phyloP scores from a whole-genome alignment of 2,329 filamentous ascomycete genomes.

The Verticillium albo-atrum region DNA sequence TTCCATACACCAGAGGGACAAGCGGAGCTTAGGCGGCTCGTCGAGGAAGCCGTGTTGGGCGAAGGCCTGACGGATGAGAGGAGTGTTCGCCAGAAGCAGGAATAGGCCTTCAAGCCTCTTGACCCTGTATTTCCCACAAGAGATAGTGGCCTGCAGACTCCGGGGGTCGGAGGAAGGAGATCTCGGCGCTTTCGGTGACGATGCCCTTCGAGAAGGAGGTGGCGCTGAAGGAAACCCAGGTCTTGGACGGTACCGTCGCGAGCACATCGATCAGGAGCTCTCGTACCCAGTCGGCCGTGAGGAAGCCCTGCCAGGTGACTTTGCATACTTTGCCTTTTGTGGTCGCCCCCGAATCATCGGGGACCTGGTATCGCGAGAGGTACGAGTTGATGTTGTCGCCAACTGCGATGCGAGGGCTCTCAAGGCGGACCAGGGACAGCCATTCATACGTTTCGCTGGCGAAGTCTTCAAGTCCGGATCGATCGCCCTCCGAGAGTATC shows the following conservation, averaged over 20 bases:
- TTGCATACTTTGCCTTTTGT: slow-evolving; percentile 36
- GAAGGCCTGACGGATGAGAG: slow-evolving; percentile 60
- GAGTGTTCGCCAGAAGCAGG: slow-evolving; percentile 58
- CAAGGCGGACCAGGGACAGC: slow-evolving; percentile 62
- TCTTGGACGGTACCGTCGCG: slow-evolving; percentile 32
- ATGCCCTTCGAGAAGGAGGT: slow-evolving; percentile 45
- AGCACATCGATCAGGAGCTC: slow-evolving; percentile 42
- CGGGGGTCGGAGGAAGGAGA: slow-evolving; percentile 49
- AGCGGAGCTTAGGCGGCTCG: slow-evolving; percentile 68
- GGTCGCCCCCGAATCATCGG: slow-evolving; percentile 27
- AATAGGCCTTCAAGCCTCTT: slow-evolving; percentile 40
- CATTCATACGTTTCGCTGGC: slow-evolving; percentile 68
- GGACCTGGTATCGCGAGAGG: slow-evolving; percentile 62
- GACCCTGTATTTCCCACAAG: slow-evolving; percentile 53
- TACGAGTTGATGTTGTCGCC: slow-evolving; percentile 62
- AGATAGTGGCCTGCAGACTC: slow-evolving; percentile 48
- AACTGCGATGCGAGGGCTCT: slow-evolving; percentile 57
- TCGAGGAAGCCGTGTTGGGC: slow-evolving; percentile 74
- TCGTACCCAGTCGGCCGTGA: slow-evolving; percentile 49
- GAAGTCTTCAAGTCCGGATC: slow-evolving; percentile 56
- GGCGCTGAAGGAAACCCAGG: slow-evolving; percentile 53
- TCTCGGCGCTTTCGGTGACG: slow-evolving; percentile 40
- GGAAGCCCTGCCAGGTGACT: slow-evolving; percentile 56
- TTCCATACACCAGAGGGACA: slow-evolving; percentile 81
- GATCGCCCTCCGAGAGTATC: slow-evolving; percentile 28